A percentile compares a stretch with the other conserved stretches of the same genome.
These are phyloP conservation scores for Fusarium chaquense DNA, from an alignment of 2,329 filamentous ascomycete genomes.

Conservation along the genomic window DNA sequence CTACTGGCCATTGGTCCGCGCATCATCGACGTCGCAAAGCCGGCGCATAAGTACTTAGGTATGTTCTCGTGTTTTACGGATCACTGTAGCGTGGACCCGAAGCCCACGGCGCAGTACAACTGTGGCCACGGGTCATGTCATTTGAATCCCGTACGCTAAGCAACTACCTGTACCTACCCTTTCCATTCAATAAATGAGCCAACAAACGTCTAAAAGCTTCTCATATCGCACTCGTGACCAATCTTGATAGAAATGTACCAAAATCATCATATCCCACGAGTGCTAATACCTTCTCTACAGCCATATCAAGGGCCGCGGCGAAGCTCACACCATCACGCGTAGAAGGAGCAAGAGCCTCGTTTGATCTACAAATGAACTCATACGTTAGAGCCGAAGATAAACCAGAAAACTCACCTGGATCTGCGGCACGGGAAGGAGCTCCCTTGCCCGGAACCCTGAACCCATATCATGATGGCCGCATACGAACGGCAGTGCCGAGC, in stretches of 20 bases:
- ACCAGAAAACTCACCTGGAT: constrained; percentile 1
- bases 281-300: constrained; percentile 13
- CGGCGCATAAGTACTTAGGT: background rate
- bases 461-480: constrained; percentile 49
- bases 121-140: constrained; percentile 45
- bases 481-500: constrained; percentile 69
- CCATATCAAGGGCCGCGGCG: constrained; percentile 9
- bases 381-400: background rate
- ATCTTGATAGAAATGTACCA: constrained; percentile 9
- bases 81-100: constrained; percentile 19
- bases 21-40: constrained; percentile 27
- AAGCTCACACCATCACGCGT: background rate
- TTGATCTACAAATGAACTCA: constrained; percentile 25
- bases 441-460: constrained; percentile 30
- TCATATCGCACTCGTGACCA: constrained; percentile 21
- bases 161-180: background rate
- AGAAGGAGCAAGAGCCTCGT: constrained; percentile 25
- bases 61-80: background rate
- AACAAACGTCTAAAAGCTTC: constrained; percentile 27
- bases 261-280: background rate
- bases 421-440: background rate
- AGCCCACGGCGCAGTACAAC: constrained; percentile 26
- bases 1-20: constrained; percentile 21
- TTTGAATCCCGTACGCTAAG: constrained; percentile 46
- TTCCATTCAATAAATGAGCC: constrained; percentile 17